Conservation (phyloP, 495 filamentous ascomycete genomes). For the Aspergillus ellipticus region DNA sequence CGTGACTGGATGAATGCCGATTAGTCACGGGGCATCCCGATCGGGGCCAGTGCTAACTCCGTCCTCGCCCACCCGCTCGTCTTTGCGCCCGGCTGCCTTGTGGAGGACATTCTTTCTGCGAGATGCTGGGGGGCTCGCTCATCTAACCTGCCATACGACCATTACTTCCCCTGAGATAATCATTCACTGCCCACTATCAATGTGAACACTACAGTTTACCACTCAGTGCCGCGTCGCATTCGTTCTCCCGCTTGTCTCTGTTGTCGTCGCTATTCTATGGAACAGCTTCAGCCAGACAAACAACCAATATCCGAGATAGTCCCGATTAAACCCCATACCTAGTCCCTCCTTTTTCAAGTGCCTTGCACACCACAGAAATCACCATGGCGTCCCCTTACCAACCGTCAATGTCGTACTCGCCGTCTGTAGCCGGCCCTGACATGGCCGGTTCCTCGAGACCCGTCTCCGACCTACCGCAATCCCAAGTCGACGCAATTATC, state of each 20-base stretch:
- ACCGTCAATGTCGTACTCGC: conserved; percentile 35
- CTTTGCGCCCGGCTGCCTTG: conserved; percentile 2
- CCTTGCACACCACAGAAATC: neutral
- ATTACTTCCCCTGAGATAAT: neutral
- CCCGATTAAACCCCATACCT: neutral
- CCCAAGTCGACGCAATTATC: conserved; percentile 49
- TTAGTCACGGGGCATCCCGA: neutral
- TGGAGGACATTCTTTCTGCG: neutral
- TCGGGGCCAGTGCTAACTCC: neutral
- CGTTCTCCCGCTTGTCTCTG: neutral
- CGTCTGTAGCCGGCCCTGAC: conserved; percentile 24
- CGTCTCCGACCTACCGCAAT: conserved; percentile 42
- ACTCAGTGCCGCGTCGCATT: neutral
- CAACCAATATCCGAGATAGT: neutral
- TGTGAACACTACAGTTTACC: neutral
- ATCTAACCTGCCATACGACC: neutral
- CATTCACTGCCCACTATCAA: neutral
- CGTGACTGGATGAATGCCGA: neutral
- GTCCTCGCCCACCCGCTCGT: neutral
- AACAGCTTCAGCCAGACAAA: neutral
- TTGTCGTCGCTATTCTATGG: neutral
- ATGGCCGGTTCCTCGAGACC: conserved; percentile 22
- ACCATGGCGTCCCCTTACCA: conserved; percentile 40
- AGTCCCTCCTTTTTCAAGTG: neutral
- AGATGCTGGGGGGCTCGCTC: neutral